Evolutionary conservation across 2,329 filamentous ascomycete species (phyloP).

Genomic region (Pestalotiopsis sp.): DNA sequence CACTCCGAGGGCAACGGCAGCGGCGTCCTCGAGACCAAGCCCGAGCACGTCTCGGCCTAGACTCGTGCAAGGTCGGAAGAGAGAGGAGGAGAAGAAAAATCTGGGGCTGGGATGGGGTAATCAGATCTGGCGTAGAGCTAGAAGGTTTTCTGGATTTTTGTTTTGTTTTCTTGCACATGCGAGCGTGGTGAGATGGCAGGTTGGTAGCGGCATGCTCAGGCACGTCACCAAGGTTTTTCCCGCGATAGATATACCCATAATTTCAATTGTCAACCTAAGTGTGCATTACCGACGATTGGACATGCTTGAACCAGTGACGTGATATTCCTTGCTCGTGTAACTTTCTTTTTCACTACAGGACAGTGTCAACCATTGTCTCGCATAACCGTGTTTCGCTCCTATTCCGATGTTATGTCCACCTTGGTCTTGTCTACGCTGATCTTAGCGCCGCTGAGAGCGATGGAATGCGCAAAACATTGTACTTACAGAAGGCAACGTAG

Average conservation of each 20-base stretch:
- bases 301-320: background rate
- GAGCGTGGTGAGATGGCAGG: background rate
- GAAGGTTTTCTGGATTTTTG: background rate
- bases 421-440: conserved; percentile 35
- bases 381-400: background rate
- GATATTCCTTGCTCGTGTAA: background rate
- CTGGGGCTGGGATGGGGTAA: background rate
- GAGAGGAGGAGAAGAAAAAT: background rate
- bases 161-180: background rate
- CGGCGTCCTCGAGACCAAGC: conserved; percentile 4
- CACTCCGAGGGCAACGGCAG: background rate
- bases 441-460: background rate
- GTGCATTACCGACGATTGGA: no score
- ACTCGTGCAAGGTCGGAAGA: background rate
- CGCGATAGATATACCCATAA: background rate
- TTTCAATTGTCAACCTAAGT: background rate
- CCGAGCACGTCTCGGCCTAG: background rate
- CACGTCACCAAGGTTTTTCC: background rate
- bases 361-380: no score
- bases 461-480: background rate
- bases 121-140: background rate
- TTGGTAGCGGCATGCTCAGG: background rate
- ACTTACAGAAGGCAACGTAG: conserved; percentile 61
- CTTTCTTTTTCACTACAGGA: background rate
- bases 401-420: conserved; percentile 22